Evolutionary conservation across 768 basidiomycete genomes (phyloP).

Genomic region (Rhizopogon roseolus): DNA sequence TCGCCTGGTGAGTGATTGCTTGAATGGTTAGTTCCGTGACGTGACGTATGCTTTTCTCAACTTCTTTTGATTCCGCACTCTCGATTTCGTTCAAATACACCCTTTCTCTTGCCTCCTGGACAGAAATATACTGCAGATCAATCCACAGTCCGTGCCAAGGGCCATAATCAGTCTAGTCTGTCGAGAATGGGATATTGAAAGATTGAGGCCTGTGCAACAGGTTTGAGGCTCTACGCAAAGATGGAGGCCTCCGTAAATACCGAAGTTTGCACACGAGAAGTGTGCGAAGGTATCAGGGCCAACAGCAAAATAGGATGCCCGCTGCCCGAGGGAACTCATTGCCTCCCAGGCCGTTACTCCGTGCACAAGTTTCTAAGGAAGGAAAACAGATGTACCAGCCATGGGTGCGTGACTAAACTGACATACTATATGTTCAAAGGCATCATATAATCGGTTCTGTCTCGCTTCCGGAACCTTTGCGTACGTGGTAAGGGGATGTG

Average conservation of each 20-base stretch:
- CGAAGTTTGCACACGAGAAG: neutral
- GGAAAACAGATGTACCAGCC: neutral
- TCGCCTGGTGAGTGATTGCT: constrained; percentile 1
- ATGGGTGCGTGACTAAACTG: neutral
- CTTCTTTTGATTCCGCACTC: neutral
- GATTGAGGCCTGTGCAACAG: neutral
- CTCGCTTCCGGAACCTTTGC: neutral
- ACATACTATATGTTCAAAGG: neutral
- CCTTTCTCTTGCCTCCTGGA: neutral
- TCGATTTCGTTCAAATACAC: neutral
- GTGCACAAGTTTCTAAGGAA: neutral
- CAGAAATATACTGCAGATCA: neutral
- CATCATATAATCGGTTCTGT: neutral
- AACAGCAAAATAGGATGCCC: neutral
- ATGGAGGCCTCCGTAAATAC: neutral
- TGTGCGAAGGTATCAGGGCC: neutral
- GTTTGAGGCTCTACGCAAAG: neutral
- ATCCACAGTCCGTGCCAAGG: too few relatives aligned
- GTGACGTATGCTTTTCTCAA: neutral
- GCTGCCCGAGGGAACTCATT: neutral
- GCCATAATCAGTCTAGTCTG: neutral
- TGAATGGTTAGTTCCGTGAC: neutral
- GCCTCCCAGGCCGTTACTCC: neutral
- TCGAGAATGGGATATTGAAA: neutral
- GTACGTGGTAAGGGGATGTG: neutral